phyloP scores from a whole-genome alignment of 1,284 basidiomycete genomes.

The Lentinula novae-zelandiae region DNA sequence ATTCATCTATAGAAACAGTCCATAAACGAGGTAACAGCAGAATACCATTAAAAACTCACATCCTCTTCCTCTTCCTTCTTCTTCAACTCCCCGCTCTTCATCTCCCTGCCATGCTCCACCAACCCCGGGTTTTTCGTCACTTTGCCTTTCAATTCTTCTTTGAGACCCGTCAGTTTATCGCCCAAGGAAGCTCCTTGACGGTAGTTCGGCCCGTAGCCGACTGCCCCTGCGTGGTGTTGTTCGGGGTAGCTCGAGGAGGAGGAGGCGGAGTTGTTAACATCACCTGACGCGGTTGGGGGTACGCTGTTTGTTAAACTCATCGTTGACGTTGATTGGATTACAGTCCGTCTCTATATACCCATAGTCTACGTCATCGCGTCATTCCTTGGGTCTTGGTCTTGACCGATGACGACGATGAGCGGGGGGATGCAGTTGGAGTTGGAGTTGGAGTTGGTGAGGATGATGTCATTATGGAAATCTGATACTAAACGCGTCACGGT shows the following conservation, averaged over 20 bases:
- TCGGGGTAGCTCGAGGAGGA: conserved; percentile 24
- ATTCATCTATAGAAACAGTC: background rate
- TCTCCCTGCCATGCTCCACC: conserved; percentile 42
- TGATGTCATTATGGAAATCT: too few species aligned
- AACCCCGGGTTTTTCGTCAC: conserved; percentile 41
- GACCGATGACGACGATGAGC: too few species aligned
- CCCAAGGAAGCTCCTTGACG: conserved; percentile 24
- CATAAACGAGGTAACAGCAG: background rate
- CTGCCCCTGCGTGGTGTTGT: conserved; percentile 24
- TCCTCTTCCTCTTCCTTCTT: conserved; percentile 37
- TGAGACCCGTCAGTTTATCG: conserved; percentile 46
- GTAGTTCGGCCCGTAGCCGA: conserved; percentile 25
- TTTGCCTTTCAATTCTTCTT: conserved; percentile 51
- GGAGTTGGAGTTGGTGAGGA: too few species aligned
- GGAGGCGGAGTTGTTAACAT: background rate
- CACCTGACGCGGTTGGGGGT: background rate
- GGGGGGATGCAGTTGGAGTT: too few species aligned
- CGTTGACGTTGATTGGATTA: too few species aligned
- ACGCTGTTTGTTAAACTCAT: too few species aligned
- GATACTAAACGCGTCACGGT: too few species aligned
- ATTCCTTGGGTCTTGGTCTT: too few species aligned
- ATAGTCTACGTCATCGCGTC: too few species aligned
- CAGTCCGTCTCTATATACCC: too few species aligned
- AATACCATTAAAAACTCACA: conserved; percentile 15
- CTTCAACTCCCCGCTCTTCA: conserved; percentile 45